A percentile compares a stretch with the other conserved stretches of the same genome.
phyloP scores from a whole-genome alignment of 306 rosid genomes.

The Inga laurina region DNA sequence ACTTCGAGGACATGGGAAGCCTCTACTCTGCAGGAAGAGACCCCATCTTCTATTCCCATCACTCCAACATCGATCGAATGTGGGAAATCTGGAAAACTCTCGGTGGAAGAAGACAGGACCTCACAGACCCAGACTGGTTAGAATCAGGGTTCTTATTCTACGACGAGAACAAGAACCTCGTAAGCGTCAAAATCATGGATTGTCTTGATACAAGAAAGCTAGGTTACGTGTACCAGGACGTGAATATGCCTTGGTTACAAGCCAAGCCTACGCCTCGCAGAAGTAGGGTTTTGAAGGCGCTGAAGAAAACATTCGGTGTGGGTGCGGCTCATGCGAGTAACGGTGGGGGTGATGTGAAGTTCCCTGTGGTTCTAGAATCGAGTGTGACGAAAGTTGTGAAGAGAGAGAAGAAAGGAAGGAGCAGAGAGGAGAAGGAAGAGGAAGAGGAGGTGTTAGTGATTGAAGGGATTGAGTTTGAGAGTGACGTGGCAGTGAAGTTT shows the following conservation, averaged over 20 bases:
- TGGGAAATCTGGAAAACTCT: slow-evolving; percentile 61
- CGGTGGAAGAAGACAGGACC: slow-evolving; percentile 39
- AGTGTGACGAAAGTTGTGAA: slow-evolving; percentile 40
- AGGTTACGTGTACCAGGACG: slow-evolving; percentile 56
- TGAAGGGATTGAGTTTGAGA: slow-evolving; percentile 52
- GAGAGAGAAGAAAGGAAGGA: slow-evolving; percentile 35
- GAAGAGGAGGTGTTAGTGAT: slow-evolving; percentile 59
- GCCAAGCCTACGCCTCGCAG: slow-evolving; percentile 41
- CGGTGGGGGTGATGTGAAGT: background rate
- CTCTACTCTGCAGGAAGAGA: slow-evolving; percentile 63
- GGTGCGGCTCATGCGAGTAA: slow-evolving; percentile 37
- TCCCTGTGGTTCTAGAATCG: slow-evolving; percentile 52
- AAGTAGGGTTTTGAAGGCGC: background rate
- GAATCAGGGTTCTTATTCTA: slow-evolving; percentile 57
- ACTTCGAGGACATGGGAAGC: slow-evolving; percentile 62
- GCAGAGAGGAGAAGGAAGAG: slow-evolving; percentile 26
- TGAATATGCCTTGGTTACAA: slow-evolving; percentile 50
- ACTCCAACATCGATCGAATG: slow-evolving; percentile 56
- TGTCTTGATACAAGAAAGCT: slow-evolving; percentile 44
- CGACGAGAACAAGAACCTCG: slow-evolving; percentile 49
- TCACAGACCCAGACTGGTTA: slow-evolving; percentile 46
- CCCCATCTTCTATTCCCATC: slow-evolving; percentile 61
- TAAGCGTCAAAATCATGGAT: slow-evolving; percentile 48
- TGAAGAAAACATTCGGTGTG: background rate
- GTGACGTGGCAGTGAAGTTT: slow-evolving; percentile 47